Conservation (phyloP, 192 early-diverging fungal species). For the Podila clonocystis region DNA sequence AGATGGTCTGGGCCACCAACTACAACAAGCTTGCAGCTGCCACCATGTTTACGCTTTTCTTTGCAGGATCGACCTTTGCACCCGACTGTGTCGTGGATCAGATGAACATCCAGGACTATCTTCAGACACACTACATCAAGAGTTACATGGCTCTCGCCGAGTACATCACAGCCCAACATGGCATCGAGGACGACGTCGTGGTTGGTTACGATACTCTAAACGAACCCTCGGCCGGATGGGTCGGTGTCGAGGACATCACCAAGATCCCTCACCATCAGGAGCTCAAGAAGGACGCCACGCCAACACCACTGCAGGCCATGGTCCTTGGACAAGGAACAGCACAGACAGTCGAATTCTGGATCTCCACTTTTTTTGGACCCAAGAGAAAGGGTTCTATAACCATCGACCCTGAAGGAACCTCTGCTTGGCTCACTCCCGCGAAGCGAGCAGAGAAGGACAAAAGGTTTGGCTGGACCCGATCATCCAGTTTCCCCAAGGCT, state of each 20-base stretch:
- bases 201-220: slow-evolving; percentile 68
- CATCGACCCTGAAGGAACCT: slow-evolving; percentile 55
- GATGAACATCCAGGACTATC: slow-evolving; percentile 66
- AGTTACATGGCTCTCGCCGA: slow-evolving; percentile 55
- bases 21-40: slow-evolving; percentile 63
- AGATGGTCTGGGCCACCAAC: slow-evolving; percentile 71
- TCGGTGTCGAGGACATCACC: slow-evolving; percentile 55
- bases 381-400: slow-evolving; percentile 34
- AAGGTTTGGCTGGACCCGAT: slow-evolving; percentile 57
- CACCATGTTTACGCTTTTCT: slow-evolving; percentile 68
- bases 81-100: slow-evolving; percentile 59
- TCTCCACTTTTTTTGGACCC: slow-evolving; percentile 61
- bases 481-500: slow-evolving; percentile 38
- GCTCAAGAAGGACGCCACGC: slow-evolving; percentile 60
- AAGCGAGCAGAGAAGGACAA: slow-evolving; percentile 48
- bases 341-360: slow-evolving; percentile 60
- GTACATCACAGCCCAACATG: slow-evolving; percentile 50
- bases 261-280: slow-evolving; percentile 55
- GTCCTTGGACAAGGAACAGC: slow-evolving; percentile 56
- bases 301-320: slow-evolving; percentile 65
- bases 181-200: slow-evolving; percentile 56
- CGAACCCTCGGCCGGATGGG: slow-evolving; percentile 63
- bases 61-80: slow-evolving; percentile 58
- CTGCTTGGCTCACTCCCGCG: slow-evolving; percentile 54
- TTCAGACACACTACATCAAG: slow-evolving; percentile 63